These are phyloP conservation scores for Fraxinus anomala DNA, from an alignment of 257 asterid genomes.

Conservation along the genomic window DNA sequence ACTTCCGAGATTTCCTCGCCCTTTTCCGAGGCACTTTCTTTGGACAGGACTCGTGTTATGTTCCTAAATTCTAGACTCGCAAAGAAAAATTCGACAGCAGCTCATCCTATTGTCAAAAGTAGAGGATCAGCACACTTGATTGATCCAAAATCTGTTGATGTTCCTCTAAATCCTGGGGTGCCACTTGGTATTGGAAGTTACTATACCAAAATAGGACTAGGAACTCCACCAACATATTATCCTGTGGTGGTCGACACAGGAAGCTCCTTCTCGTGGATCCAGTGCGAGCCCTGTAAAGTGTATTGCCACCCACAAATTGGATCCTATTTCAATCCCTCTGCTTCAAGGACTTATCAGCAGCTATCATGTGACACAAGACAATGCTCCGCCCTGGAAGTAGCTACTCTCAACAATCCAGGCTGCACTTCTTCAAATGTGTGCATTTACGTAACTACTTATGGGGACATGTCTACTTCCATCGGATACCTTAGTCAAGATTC, in stretches of 20 bases:
- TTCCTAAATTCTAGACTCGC: constrained; percentile 39
- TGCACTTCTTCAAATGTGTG: constrained; percentile 44
- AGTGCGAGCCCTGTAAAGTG: constrained; percentile 20
- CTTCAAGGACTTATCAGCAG: constrained; percentile 40
- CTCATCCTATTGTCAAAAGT: neutral
- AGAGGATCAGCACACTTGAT: constrained; percentile 13
- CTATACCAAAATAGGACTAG: constrained; percentile 55
- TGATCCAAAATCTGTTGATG: constrained; percentile 25
- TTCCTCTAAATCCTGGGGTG: constrained; percentile 48
- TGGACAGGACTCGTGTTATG: constrained; percentile 42
- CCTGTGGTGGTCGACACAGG: constrained; percentile 58
- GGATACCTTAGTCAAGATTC: constrained; percentile 53
- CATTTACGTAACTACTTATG: constrained; percentile 47
- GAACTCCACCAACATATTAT: constrained; percentile 52
- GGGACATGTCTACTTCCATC: constrained; percentile 45
- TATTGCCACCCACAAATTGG: constrained; percentile 56
- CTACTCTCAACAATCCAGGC: constrained; percentile 49
- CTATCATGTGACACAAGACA: constrained; percentile 38
- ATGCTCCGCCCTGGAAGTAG: constrained; percentile 43
- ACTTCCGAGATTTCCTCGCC: constrained; percentile 15
- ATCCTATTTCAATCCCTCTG: constrained; percentile 38
- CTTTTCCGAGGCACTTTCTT: constrained; percentile 33
- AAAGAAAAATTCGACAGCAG: constrained; percentile 29
- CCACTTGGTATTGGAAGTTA: constrained; percentile 45
- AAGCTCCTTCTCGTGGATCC: constrained; percentile 51